These are phyloP conservation scores for Pleurotus djamor DNA, from an alignment of 768 basidiomycete genomes.

Conservation along the genomic window DNA sequence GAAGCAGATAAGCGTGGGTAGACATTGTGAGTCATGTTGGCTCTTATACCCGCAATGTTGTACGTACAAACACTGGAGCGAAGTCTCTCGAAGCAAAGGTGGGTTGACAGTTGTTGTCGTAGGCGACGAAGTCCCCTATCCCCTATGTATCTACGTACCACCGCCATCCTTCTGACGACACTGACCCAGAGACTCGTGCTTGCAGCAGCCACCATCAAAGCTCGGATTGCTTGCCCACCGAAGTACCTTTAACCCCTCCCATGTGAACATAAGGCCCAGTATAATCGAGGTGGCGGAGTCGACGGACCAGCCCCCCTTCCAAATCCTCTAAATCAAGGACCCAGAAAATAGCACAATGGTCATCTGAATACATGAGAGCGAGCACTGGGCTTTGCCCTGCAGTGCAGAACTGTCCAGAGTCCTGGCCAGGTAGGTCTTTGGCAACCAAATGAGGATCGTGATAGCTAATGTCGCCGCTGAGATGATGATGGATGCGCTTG, in stretches of 20 bases:
- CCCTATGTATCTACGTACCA: no score
- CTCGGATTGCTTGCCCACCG: slow-evolving; percentile 29
- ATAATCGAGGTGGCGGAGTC: slow-evolving; percentile 40
- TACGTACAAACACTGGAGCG: neutral
- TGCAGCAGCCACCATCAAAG: slow-evolving; percentile 38
- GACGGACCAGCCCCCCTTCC: slow-evolving; percentile 47
- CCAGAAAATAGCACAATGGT: slow-evolving; percentile 40
- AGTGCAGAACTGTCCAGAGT: slow-evolving; percentile 41
- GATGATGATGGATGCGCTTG: slow-evolving; percentile 39
- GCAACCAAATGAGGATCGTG: slow-evolving; percentile 37
- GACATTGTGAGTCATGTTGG: no score
- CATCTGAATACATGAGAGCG: slow-evolving; percentile 40
- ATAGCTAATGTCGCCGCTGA: slow-evolving; percentile 35
- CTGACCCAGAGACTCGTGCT: neutral
- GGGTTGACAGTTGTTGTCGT: no score
- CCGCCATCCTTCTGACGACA: neutral
- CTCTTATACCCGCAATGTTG: no score
- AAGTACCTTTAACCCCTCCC: slow-evolving; percentile 43
- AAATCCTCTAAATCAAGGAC: slow-evolving; percentile 32
- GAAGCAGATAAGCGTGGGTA: neutral
- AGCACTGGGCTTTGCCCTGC: slow-evolving; percentile 40
- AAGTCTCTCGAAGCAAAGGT: neutral
- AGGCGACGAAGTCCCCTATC: no score
- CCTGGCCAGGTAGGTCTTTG: slow-evolving; percentile 41
- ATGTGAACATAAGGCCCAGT: slow-evolving; percentile 36